Evolutionary conservation across 1,284 basidiomycete genomes (phyloP).

Genomic region (Apiotrichum mycotoxinovorans): DNA sequence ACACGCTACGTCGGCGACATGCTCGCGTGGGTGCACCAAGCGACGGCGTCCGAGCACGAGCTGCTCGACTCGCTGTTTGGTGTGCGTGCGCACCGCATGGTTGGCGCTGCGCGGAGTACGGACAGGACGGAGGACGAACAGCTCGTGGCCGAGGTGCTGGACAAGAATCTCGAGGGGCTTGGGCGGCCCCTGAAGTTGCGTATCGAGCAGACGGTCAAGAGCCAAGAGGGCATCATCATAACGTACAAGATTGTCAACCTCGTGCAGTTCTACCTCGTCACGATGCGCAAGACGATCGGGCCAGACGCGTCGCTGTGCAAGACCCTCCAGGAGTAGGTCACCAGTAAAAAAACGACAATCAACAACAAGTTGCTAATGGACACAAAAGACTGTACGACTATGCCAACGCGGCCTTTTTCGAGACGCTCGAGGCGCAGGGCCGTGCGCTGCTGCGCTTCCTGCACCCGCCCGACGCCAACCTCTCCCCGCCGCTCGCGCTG

Average conservation of each 20-base stretch:
- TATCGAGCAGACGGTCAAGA: constrained; percentile 85
- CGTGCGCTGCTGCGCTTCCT: constrained; percentile 67
- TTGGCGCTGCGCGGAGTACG: constrained; percentile 51
- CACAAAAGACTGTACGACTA: constrained; percentile 67
- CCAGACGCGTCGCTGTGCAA: constrained; percentile 69
- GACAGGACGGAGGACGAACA: constrained; percentile 61
- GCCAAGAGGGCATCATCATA: constrained; percentile 86
- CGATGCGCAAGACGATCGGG: constrained; percentile 89
- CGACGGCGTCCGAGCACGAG: constrained; percentile 89
- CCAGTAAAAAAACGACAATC: neutral
- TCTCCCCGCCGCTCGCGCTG: constrained; percentile 71
- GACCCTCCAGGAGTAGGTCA: constrained; percentile 72
- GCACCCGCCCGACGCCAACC: constrained; percentile 70
- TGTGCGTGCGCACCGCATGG: constrained; percentile 70
- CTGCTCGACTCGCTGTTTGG: constrained; percentile 82
- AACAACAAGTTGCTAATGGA: neutral
- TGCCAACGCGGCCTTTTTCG: constrained; percentile 78
- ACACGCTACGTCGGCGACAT: constrained; percentile 95
- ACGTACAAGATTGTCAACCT: constrained; percentile 89
- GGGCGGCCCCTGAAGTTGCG: constrained; percentile 81
- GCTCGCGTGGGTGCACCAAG: constrained; percentile 97
- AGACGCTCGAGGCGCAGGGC: constrained; percentile 76
- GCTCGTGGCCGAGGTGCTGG: constrained; percentile 76
- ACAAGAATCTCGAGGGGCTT: constrained; percentile 75
- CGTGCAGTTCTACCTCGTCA: constrained; percentile 88